Evolutionary conservation across 352 stramenopile species (phyloP), one percentile per base, ranked within the genome.

Genomic region (Pythium diclinum): DNA sequence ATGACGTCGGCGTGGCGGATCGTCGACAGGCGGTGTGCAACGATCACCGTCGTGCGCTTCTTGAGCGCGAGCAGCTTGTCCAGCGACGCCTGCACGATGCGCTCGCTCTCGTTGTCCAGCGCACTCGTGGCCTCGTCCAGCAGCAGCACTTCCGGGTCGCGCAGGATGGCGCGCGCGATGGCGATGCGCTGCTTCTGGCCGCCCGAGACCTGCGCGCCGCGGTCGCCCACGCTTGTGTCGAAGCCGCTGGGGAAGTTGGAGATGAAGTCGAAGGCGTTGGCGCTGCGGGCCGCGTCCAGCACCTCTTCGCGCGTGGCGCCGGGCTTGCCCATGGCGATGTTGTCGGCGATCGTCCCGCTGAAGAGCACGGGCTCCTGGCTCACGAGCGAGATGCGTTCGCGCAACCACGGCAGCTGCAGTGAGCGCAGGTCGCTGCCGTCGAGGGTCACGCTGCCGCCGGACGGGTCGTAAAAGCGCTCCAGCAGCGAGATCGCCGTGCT

Each of bases 161-260:
- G 86, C 42, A 99, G 67, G 48, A 98, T 79, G 0, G 92, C 94
- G 33, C 96, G 80, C 10, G 95, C 94, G 59, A 99, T 98, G 7
- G 90, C 90, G 63, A 98, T 92, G 13, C 95, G 76, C 33, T 89
- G 81, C 61, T 98, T 98, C 79, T 99, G 94, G 8, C 96, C 97
- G 38, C 95, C 96, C 10, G 85, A 98, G 9, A 99, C 77, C 54
- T 94, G 80, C 3, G 75, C 68, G 6, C 91, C 90, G 25, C 78
- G 72, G 59, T 98, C 94, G 51, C 93, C 92, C 19, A 98, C 87
- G 36, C 87, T 69, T 0, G 94, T 98, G 46, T 95, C 78, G 56
- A 97, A 97, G 19, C 86, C 77, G 14, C 96, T 71, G 0, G 91
- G 87, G 56, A 98, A 96, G 14, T 79, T 57, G 62, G 71, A 76